phyloP scores from a whole-genome alignment of 306 rosid genomes.

The Dryas drummondii region DNA sequence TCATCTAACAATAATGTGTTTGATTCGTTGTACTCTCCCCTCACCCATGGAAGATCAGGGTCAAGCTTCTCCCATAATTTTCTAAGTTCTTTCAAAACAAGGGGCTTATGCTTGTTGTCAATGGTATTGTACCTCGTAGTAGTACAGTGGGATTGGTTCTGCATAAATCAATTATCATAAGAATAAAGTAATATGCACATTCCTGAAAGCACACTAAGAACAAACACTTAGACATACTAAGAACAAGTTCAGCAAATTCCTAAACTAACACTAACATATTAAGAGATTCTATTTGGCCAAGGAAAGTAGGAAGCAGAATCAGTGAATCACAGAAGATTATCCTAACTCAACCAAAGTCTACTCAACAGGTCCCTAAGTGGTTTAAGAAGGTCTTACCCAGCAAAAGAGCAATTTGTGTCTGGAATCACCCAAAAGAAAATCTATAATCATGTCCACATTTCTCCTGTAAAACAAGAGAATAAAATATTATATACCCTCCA shows the following conservation, averaged over 20 bases:
- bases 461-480: conserved; percentile 42
- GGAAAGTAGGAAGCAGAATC: background rate
- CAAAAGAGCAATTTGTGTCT: conserved; percentile 63
- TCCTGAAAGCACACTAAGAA: background rate
- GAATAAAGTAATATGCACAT: background rate
- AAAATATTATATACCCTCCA: background rate
- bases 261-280: background rate
- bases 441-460: conserved; percentile 48
- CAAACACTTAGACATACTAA: background rate
- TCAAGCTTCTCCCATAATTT: conserved; percentile 72
- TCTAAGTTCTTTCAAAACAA: conserved; percentile 75
- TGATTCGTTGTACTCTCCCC: conserved; percentile 69
- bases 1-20: conserved; percentile 89
- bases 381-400: conserved; percentile 62
- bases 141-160: conserved; percentile 77
- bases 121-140: conserved; percentile 46
- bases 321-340: background rate
- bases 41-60: conserved; percentile 67
- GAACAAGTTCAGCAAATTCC: background rate
- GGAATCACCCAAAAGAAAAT: conserved; percentile 52
- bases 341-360: background rate
- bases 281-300: conserved; percentile 7
- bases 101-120: conserved; percentile 58
- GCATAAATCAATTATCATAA: conserved; percentile 20
- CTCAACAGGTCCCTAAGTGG: background rate